Conservation (phyloP, 768 basidiomycete genomes). For the Rhizopogon rudus region DNA sequence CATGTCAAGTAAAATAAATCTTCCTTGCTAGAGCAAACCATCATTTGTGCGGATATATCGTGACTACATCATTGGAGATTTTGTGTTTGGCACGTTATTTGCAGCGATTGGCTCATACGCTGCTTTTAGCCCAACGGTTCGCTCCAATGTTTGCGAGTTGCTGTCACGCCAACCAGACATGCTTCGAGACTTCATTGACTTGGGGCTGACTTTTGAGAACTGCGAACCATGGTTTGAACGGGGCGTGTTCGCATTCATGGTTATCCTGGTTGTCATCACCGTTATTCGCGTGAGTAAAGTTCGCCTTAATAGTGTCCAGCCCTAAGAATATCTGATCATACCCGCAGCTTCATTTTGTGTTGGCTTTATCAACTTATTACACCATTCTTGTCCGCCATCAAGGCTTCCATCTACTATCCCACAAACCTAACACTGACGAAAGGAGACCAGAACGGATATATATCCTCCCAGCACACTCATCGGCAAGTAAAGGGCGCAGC, state of each 20-base stretch:
- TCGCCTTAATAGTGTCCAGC: background rate
- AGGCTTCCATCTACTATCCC: slow-evolving; percentile 13
- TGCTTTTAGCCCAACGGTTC: slow-evolving; percentile 49
- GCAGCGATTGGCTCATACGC: slow-evolving; percentile 53
- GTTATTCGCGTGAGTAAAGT: slow-evolving; percentile 55
- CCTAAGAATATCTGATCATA: background rate
- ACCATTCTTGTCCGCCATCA: slow-evolving; percentile 46
- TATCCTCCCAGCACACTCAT: slow-evolving; percentile 41
- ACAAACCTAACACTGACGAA: slow-evolving; percentile 14
- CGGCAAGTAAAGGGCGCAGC: slow-evolving; percentile 5
- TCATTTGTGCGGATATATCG: slow-evolving; percentile 74
- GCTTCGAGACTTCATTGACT: slow-evolving; percentile 61
- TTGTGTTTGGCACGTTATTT: slow-evolving; percentile 61
- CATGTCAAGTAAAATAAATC: background rate
- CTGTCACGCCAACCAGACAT: slow-evolving; percentile 72
- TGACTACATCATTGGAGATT: slow-evolving; percentile 77
- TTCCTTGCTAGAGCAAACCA: slow-evolving; percentile 45
- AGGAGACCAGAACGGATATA: slow-evolving; percentile 54
- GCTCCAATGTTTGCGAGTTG: slow-evolving; percentile 67
- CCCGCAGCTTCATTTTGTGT: slow-evolving; percentile 66
- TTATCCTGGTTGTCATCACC: slow-evolving; percentile 54
- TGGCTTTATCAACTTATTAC: slow-evolving; percentile 67
- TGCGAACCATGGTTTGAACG: slow-evolving; percentile 78
- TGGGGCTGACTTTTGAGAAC: slow-evolving; percentile 73
- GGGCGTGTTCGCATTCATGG: slow-evolving; percentile 54